Conservation (phyloP, 2,329 filamentous ascomycete genomes). For the Byssothecium circinans region DNA sequence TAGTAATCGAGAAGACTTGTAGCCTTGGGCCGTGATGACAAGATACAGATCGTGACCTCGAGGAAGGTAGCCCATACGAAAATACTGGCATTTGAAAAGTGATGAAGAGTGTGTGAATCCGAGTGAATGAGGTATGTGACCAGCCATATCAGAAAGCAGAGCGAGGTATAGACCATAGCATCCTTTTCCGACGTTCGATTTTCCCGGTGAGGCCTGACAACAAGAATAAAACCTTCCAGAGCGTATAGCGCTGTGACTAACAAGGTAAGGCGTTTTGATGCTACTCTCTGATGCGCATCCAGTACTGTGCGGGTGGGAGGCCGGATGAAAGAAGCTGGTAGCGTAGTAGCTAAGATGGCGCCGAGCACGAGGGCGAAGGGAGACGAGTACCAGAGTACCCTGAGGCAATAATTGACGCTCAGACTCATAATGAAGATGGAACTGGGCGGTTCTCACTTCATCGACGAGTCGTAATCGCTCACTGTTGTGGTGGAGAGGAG, state of each 20-base stretch:
- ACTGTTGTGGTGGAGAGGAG: neutral
- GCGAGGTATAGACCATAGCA: constrained; percentile 1
- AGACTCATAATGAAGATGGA: neutral
- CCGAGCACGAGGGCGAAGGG: constrained; percentile 1
- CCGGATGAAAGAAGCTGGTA: neutral
- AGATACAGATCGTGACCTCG: neutral
- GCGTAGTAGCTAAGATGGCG: neutral
- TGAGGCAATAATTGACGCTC: neutral
- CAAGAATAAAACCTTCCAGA: neutral
- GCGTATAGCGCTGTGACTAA: neutral
- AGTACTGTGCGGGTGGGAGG: neutral
- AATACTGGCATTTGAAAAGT: neutral
- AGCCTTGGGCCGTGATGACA: neutral
- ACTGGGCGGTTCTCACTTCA: neutral
- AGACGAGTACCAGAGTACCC: neutral
- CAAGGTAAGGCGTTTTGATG: neutral
- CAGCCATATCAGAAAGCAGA: constrained; percentile 2
- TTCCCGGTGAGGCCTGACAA: neutral
- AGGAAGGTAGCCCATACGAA: neutral
- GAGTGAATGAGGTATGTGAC: constrained; percentile 5
- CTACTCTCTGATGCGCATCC: neutral
- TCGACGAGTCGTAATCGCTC: neutral
- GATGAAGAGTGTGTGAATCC: constrained; percentile 4
- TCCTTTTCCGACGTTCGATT: neutral
- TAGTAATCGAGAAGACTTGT: too few species aligned